Evolutionary conservation across 768 basidiomycete species (phyloP), one percentile per base, ranked within the genome.

Genomic region (Leccinum subgranulosum): DNA sequence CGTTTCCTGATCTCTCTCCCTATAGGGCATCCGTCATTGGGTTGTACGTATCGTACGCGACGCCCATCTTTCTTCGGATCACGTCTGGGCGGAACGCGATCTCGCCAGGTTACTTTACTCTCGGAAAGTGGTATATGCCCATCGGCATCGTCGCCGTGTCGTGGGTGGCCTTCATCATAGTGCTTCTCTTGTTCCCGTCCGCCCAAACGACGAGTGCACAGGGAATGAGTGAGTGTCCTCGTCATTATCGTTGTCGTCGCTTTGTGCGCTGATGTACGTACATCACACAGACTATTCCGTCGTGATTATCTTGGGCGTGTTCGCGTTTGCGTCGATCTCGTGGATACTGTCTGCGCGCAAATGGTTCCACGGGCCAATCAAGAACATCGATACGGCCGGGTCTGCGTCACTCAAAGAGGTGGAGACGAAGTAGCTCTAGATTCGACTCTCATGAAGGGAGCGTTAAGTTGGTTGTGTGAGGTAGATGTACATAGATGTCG

Each of bases 291-390:
- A 89, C 66, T 88, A 88, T 64, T 77, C 86, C 1, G 80, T 87
- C 28, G 84, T 88, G 12, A 81, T 88, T 55, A 79, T 88, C 65
- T 76, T 79, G 75, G 74, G 74, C 1, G 85, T 89, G 5, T 86
- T 88, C 67, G 65, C 86, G 15, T 87, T 88, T 62, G 84, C 88
- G 1, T 71, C 81, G 1, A 54, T 77, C 4, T 87, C 83, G 6
- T 90, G 88, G 88, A 68, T 84, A 6, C 31, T 84, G 4, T 87
- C 86, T 23, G 88, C 88, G 1, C 81, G 72, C 34, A 82, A 84
- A 57, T 90, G 87, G 87, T 90, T 89, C 73, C 77, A 72, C 23
- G 87, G 87, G 0, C 87, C 87, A 17, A 75, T 88, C 50, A 71
- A 74, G 61, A 88, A 79, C 53, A 67, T 82, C 12, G 73, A 78